Percentiles rank a stretch among this genome's conserved stretches.
These are phyloP conservation scores for Achaetomiella virescens DNA, from an alignment of 495 filamentous ascomycete species.

Conservation along the genomic window DNA sequence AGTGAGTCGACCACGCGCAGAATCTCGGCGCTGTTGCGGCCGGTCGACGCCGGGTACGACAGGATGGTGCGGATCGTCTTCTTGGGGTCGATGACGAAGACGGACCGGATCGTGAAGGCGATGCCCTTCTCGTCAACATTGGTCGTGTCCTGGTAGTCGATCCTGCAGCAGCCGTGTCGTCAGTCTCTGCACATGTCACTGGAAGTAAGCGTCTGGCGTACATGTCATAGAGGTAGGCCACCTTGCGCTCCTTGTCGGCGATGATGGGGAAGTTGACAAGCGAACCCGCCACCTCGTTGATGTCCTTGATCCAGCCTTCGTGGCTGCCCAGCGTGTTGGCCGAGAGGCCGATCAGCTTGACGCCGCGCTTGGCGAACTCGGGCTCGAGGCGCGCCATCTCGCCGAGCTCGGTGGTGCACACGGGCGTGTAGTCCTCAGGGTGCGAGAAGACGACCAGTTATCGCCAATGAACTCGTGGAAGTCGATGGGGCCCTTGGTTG, in stretches of 20 bases:
- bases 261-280: conserved; percentile 91
- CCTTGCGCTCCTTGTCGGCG: conserved; percentile 90
- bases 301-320: conserved; percentile 86
- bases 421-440: conserved; percentile 88
- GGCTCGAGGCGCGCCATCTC: conserved; percentile 94
- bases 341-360: conserved; percentile 92
- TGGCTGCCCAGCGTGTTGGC: conserved; percentile 67
- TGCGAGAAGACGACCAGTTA: conserved; percentile 98
- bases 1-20: conserved; percentile 93
- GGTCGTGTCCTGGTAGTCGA: conserved; percentile 68
- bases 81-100: conserved; percentile 98
- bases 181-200: neutral
- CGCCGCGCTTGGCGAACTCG: conserved; percentile 88
- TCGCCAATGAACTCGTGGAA: conserved; percentile 96
- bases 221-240: conserved; percentile 94
- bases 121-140: conserved; percentile 96
- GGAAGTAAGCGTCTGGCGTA: conserved; percentile 25
- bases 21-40: conserved; percentile 93
- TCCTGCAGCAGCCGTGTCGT: conserved; percentile 45
- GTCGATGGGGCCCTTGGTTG: conserved; percentile 85
- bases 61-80: conserved; percentile 96
- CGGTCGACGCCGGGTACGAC: conserved; percentile 94
- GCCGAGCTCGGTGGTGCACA: conserved; percentile 98
- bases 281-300: conserved; percentile 81
- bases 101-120: conserved; percentile 96